Evolutionary conservation across 1,139 yeast genomes (phyloP).

Genomic region (Meyerozyma sp.): DNA sequence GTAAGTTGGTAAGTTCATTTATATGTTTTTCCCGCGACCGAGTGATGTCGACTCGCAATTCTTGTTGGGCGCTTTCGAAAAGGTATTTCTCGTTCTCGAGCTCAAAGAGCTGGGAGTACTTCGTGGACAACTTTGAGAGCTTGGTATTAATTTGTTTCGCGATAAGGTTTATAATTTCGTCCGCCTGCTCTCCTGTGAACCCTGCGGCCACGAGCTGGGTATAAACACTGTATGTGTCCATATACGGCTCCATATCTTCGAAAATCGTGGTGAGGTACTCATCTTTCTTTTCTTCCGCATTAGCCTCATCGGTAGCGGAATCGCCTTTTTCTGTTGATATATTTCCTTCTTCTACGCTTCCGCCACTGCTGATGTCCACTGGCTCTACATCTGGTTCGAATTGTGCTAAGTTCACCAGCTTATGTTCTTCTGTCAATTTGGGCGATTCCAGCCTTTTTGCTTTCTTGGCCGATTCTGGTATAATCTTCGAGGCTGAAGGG

Average conservation of each 20-base stretch:
- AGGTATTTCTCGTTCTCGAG: constrained; percentile 82
- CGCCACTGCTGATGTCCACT: not conserved
- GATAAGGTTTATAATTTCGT: constrained; percentile 45
- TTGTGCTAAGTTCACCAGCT: not conserved
- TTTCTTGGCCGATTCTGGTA: not conserved
- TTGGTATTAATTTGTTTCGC: constrained; percentile 47
- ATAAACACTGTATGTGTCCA: constrained; percentile 47
- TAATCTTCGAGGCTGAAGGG: not conserved
- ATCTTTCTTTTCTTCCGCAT: constrained; percentile 2
- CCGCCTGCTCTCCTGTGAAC: constrained; percentile 51
- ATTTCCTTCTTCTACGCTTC: not conserved
- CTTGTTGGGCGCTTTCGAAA: constrained; percentile 91
- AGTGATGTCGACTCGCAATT: constrained; percentile 73
- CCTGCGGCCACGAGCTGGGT: constrained; percentile 38
- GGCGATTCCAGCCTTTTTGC: not conserved
- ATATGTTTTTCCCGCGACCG: constrained; percentile 68
- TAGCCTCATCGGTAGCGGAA: not conserved
- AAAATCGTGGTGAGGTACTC: constrained; percentile 17
- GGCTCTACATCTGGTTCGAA: not conserved
- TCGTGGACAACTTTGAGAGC: constrained; percentile 51
- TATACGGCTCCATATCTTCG: constrained; percentile 43
- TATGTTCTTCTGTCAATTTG: not conserved
- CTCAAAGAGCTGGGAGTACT: constrained; percentile 62
- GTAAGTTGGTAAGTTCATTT: constrained; percentile 61
- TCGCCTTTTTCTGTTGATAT: not conserved